Percentiles rank a stretch among this genome's conserved stretches.
These are phyloP conservation scores for Salix arbutifolia DNA, from an alignment of 345 rosid genomes.

Conservation along the genomic window DNA sequence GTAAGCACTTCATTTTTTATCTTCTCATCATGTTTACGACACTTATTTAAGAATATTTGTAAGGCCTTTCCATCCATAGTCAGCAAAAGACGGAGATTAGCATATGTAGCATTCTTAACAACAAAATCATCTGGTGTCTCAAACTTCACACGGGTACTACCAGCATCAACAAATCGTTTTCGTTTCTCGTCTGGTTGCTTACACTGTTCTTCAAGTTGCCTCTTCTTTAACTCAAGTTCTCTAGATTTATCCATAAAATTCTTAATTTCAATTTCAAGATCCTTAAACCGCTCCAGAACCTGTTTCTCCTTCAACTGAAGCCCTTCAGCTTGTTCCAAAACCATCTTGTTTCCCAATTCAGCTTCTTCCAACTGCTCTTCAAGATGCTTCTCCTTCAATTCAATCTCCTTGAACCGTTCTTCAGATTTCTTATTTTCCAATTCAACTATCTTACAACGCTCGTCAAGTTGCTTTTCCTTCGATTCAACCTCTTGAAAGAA, in stretches of 20 bases:
- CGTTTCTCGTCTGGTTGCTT: constrained; percentile 2
- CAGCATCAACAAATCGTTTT: neutral
- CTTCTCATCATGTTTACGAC: constrained; percentile 25
- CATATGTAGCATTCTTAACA: neutral
- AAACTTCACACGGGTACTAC: constrained; percentile 5
- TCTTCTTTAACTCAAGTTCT: constrained; percentile 17
- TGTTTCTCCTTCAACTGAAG: constrained; percentile 2
- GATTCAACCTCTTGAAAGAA: neutral
- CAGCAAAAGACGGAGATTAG: neutral
- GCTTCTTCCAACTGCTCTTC: neutral
- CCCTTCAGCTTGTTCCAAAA: neutral
- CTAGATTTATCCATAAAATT: neutral
- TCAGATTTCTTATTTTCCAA: neutral
- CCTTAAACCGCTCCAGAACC: neutral
- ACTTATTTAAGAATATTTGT: constrained; percentile 49
- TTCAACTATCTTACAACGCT: neutral
- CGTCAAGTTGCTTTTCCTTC: neutral
- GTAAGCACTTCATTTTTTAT: constrained; percentile 24
- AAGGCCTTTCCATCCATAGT: constrained; percentile 36
- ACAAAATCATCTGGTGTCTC: constrained; percentile 2
- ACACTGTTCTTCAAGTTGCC: constrained; percentile 14
- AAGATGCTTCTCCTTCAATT: neutral
- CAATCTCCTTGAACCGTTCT: neutral
- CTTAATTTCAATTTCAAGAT: neutral
- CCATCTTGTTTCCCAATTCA: neutral